Conservation (phyloP, 2,329 filamentous ascomycete species). For the Huntiella moniliformis region DNA sequence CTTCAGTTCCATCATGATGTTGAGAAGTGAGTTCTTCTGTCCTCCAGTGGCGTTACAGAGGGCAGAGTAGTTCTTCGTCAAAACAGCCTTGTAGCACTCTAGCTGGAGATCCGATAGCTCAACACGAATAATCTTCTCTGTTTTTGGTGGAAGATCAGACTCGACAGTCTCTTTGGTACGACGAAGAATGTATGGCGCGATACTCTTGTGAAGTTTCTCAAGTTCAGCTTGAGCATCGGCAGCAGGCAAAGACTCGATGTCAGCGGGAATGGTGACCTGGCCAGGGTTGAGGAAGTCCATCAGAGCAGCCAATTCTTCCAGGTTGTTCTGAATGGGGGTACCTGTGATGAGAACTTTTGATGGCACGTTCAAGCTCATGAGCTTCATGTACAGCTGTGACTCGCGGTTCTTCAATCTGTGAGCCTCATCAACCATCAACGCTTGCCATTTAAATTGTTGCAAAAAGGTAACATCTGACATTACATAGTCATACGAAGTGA, state of each 20-base stretch:
- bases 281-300: conserved; percentile 97
- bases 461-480: conserved; percentile 70
- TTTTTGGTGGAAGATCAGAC: conserved; percentile 88
- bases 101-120: conserved; percentile 91
- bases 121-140: conserved; percentile 95
- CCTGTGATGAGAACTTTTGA: conserved; percentile 88
- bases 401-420: conserved; percentile 94
- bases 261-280: conserved; percentile 73
- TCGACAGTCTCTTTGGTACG: conserved; percentile 96
- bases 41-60: conserved; percentile 78
- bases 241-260: conserved; percentile 62
- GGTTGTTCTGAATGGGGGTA: conserved; percentile 91
- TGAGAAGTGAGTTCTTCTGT: conserved; percentile 84
- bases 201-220: conserved; percentile 63
- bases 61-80: conserved; percentile 89
- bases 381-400: conserved; percentile 73
- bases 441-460: conserved; percentile 89
- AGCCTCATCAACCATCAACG: conserved; percentile 87
- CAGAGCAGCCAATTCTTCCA: conserved; percentile 77
- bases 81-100: conserved; percentile 97
- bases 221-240: conserved; percentile 75
- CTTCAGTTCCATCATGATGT: conserved; percentile 99
- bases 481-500: conserved; percentile 96
- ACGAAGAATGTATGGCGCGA: conserved; percentile 85
- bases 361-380: conserved; percentile 72